Percentiles rank a stretch among this genome's conserved stretches.
Evolutionary conservation across 2,329 filamentous ascomycete genomes (phyloP).

Genomic region (Paraconiothyrium sp.): DNA sequence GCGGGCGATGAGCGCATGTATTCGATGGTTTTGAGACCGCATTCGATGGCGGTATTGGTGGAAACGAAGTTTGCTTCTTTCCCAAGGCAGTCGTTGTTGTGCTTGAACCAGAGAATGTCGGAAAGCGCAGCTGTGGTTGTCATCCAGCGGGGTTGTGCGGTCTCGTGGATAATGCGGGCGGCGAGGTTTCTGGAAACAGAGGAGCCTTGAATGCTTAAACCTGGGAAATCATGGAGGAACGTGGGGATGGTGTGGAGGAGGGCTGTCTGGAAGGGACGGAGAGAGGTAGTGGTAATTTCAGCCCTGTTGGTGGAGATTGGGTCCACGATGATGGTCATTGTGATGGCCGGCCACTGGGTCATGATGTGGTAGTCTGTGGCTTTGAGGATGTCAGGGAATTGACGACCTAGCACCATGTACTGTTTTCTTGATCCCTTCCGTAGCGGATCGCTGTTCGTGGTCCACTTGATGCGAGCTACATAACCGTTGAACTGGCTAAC

Average conservation of each 20-base stretch:
- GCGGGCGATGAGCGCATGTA: conserved; percentile 40
- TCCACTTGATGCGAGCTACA: conserved; percentile 27
- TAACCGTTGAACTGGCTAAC: conserved; percentile 33
- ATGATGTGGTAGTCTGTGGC: conserved; percentile 36
- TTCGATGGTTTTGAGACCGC: conserved; percentile 35
- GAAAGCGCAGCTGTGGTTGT: conserved; percentile 32
- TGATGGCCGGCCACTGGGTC: conserved; percentile 33
- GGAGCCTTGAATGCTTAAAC: conserved; percentile 27
- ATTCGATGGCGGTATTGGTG: background rate
- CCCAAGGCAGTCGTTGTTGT: conserved; percentile 30
- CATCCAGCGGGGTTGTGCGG: conserved; percentile 37
- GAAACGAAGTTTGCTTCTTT: conserved; percentile 23
- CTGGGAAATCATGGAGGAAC: conserved; percentile 30
- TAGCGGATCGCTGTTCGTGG: background rate
- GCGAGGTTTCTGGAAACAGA: conserved; percentile 27
- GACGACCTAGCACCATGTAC: conserved; percentile 35
- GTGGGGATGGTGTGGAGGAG: conserved; percentile 33
- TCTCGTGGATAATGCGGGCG: conserved; percentile 22
- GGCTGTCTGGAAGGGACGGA: conserved; percentile 30
- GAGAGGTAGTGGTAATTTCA: conserved; percentile 28
- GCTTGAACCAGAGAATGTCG: conserved; percentile 36
- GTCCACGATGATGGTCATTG: conserved; percentile 35
- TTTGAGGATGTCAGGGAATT: conserved; percentile 24
- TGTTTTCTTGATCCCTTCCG: background rate
- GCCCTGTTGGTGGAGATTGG: conserved; percentile 28